Evolutionary conservation across 192 early-diverging fungal species (phyloP), one percentile per base, ranked within the genome.

Genomic region (Mortierella hygrophila): DNA sequence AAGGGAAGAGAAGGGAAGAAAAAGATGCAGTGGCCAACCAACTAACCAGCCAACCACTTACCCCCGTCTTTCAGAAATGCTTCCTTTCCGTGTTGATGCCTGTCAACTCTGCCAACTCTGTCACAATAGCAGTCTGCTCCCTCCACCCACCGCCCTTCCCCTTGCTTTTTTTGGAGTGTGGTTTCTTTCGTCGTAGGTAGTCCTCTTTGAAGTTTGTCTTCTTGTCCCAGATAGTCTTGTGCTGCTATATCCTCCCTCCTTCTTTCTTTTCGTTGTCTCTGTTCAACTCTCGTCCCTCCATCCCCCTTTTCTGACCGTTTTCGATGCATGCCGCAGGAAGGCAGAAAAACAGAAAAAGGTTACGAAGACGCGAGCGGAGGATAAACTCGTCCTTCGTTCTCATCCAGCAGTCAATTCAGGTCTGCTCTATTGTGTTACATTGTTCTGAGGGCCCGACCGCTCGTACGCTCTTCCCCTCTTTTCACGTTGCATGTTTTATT

Each of bases 321-420:
- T 52, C 29, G 63, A 65, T 80, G 79, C 79, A 80, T 80, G 40
- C 79, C 42, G 74, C 40, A 57, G 47, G 37, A 70, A 73, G 74
- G 8, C 35, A 76, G 41, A 11, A 68, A 57, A 37, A 29, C 47
- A 75, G 26, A 6, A 2, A 26, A 65, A 32, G 60, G 60, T 26
- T 29, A 65, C n/a, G 11, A 26, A 15, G n/a, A 65, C 23, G n/a
- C 1, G n/a, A 10, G 18, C 15, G 49, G 18, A 52, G 18, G 3
- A 52, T 6, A 52, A 52, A 21, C 16, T 4, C 49, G 18, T 52
- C 18, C 49, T 16, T 52, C 49, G 21, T 52, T 52, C 49, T 21
- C 49, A 52, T 52, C 49, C 49, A 20, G 16, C 15, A 52, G 29
- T 65, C 60, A 65, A 10, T 26, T 32, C 29, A 26, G 26, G 26